Evolutionary conservation across 2,329 filamentous ascomycete genomes (phyloP).

Genomic region (Pseudogymnoascus sp.): DNA sequence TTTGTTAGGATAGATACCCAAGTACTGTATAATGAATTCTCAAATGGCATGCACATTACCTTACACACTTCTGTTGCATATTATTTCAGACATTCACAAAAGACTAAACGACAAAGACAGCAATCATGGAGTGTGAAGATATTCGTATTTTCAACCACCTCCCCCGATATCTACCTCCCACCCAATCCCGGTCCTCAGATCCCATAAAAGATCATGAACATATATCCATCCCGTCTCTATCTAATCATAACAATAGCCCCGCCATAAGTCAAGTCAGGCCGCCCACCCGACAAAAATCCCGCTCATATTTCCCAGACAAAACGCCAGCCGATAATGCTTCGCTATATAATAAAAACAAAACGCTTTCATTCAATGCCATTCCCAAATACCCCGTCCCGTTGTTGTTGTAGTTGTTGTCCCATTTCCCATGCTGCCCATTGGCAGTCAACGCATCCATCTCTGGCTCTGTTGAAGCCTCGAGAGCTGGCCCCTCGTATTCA

Average conservation of each 20-base stretch:
- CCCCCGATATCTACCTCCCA: background rate
- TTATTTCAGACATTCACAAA: background rate
- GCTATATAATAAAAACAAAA: constrained; percentile 5
- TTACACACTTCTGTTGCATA: background rate
- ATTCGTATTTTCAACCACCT: background rate
- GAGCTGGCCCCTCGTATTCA: background rate
- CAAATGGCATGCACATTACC: background rate
- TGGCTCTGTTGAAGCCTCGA: background rate
- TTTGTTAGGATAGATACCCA: constrained; percentile 9
- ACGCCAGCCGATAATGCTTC: constrained; percentile 8
- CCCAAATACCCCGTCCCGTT: background rate
- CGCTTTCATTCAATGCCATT: constrained; percentile 1
- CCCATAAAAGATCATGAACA: background rate
- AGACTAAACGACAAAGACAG: background rate
- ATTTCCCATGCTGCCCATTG: constrained; percentile 1
- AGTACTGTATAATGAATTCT: constrained; percentile 9
- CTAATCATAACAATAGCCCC: background rate
- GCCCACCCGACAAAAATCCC: background rate
- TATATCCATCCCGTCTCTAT: background rate
- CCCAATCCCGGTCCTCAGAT: background rate
- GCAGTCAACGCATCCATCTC: background rate
- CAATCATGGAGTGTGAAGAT: constrained; percentile 1
- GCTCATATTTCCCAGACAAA: background rate
- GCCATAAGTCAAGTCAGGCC: background rate
- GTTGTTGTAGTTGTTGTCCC: background rate